Conservation (phyloP, 768 basidiomycete genomes). For the Hebeloma cylindrosporum region DNA sequence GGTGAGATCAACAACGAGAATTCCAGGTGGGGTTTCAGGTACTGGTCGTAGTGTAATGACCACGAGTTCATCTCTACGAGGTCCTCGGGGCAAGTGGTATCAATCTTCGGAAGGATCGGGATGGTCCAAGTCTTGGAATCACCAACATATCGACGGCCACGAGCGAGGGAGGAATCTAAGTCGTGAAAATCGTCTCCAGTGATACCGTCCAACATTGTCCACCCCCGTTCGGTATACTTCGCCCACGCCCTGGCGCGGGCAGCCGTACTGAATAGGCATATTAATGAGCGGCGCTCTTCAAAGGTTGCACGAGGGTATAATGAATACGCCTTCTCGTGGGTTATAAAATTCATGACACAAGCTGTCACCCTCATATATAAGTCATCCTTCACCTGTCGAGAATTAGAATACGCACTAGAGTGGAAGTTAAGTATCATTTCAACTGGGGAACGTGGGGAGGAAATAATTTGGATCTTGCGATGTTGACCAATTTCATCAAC, state of each 20-base stretch:
- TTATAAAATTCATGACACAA: slow-evolving; percentile 45
- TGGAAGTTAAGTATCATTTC: slow-evolving; percentile 43
- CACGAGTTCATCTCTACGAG: too few species aligned
- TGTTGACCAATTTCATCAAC: slow-evolving; percentile 14
- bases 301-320: slow-evolving; percentile 45
- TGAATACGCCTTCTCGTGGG: slow-evolving; percentile 39
- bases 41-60: too few species aligned
- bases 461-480: slow-evolving; percentile 41
- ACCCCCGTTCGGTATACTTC: slow-evolving; percentile 41
- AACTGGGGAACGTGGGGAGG: slow-evolving; percentile 28
- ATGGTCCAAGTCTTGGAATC: slow-evolving; percentile 32
- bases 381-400: background rate
- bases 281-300: slow-evolving; percentile 17
- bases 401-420: slow-evolving; percentile 34
- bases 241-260: background rate
- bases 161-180: slow-evolving; percentile 17
- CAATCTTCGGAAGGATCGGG: too few species aligned
- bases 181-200: slow-evolving; percentile 7
- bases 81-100: too few species aligned
- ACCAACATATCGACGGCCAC: slow-evolving; percentile 27
- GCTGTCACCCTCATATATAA: slow-evolving; percentile 30
- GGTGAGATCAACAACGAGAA: too few species aligned
- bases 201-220: slow-evolving; percentile 21
- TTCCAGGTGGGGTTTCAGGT: too few species aligned
- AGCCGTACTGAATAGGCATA: too few species aligned